Evolutionary conservation across 208 protist species (phyloP), one percentile per base, ranked within the genome.

Genomic region (Vickermania spadyakhi): DNA sequence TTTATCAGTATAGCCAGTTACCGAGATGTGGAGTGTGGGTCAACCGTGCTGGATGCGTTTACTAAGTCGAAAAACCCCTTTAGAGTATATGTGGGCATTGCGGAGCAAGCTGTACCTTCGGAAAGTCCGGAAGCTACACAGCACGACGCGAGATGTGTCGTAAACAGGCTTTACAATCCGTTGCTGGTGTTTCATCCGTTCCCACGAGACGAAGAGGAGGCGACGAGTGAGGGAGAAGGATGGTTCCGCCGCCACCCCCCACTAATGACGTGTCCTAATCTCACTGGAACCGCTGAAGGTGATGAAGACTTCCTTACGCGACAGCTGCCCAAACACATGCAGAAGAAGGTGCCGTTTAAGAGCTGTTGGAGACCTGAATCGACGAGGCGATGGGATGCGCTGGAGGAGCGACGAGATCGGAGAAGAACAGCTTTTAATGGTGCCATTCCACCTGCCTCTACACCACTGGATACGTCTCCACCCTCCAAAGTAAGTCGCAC

Each of bases 1-100:
- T 97, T 97, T 68, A 69, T 96, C 21, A 93, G 72, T 31, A 69
- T 97, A 31, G 86, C 87, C 4, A 91, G 83, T 70, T 97, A 83
- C 77, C 75, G 91, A 3, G 93, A 97, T 66, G 61, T 25, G 70
- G 75, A 94, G 73, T 94, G 87, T 58, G 66, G 70, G 52, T 69
- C 71, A 55, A 96, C 87, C 11, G 56, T 96, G n/a, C 26, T 77
- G 21, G 68, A 91, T 54, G n/a, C 94, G 62, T 76, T 88, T 22
- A 51, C 60, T 26, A 72, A 73, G 29, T 80, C 93, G n/a, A 65
- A 79, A 7, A 72, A 89, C 42, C 71, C 75, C n/a, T 58, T 84
- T 45, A 74, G 79, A 36, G 63, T 96, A 26, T 87, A 72, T 58
- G 65, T 91, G 18, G 93, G 93, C n/a, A 66, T 96, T 2, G 89